Base-by-base conservation (phyloP, 2,329 filamentous ascomycete genomes). In the Torrubiella hemipterigena region DNA sequence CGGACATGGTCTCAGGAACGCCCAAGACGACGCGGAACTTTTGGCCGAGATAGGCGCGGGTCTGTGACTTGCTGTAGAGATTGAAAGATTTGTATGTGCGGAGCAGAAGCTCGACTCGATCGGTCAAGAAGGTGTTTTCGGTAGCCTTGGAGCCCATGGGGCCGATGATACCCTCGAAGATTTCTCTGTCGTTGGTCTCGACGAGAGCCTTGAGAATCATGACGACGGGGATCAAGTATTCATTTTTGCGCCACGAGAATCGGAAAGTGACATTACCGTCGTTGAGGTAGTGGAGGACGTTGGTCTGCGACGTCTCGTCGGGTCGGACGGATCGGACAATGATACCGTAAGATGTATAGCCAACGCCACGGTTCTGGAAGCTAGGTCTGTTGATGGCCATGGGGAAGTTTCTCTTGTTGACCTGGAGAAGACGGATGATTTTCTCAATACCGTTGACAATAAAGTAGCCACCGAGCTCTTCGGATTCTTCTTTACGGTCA, bases 371-470 rank as follows among this genome's bases (percentile, higher is more conserved):
- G 47, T 84, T 87, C 41, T 74, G 71, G 61, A 96, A 98, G 43
- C 87, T 93, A 29, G 81, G 78, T 51, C 91, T 82, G 45, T 84
- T 73, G 54, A 96, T 95, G 28, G 89, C 89, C 73, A 95, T 82
- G 30, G 91, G 89, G 50, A 85, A 95, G 56, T 98, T 98, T 49
- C 91, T 73, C 56, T 84, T 76, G 51, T 86, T 85, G 39, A 96
- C 73, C 41, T 94, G 78, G 39, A 98, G 68, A 64, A 96, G 77
- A 50, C 91, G 84, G 46, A 96, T 86, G 35, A 96, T 74, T 63
- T 95, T 96, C 56, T 98, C 91, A 49, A 87, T 94, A 42, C 91
- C 91, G 54, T 98, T 98, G 48, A 98, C 82, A 47, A 98, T 77
- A 51, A 96, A 98, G 56, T 96, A 98, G 27, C 91, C 91, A 22